Percentiles rank a stretch among this genome's conserved stretches.
Conservation (phyloP, 1,284 basidiomycete species). For the Amylostereum areolatum region DNA sequence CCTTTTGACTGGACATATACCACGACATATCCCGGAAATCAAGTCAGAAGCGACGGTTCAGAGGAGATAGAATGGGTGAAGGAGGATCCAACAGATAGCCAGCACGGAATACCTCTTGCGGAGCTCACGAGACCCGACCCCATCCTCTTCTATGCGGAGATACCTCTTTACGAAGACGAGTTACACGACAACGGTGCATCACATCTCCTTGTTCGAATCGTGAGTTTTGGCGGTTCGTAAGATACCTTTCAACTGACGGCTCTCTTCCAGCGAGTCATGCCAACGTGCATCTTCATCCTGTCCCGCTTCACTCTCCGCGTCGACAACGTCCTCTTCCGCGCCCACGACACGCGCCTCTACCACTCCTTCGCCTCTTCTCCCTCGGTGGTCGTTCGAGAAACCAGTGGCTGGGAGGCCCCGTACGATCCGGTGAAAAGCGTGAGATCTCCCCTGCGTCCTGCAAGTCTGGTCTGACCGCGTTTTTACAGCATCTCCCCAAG, state of each 20-base stretch:
- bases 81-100: conserved; percentile 45
- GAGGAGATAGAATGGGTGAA: conserved; percentile 35
- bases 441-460: conserved; percentile 2
- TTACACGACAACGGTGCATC: conserved; percentile 92
- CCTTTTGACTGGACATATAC: conserved; percentile 99
- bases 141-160: conserved; percentile 91
- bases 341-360: conserved; percentile 87
- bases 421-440: conserved; percentile 81
- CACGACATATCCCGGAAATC: conserved; percentile 72
- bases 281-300: conserved; percentile 90
- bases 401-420: conserved; percentile 84
- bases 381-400: conserved; percentile 73
- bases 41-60: conserved; percentile 25
- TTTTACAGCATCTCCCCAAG: conserved; percentile 63
- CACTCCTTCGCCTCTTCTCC: conserved; percentile 68
- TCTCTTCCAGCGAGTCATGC: conserved; percentile 84
- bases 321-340: conserved; percentile 91
- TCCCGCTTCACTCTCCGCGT: conserved; percentile 91
- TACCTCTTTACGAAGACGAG: conserved; percentile 91
- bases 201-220: conserved; percentile 76
- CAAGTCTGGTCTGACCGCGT: neutral
- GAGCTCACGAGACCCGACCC: conserved; percentile 88
- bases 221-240: conserved; percentile 36
- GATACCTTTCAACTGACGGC: neutral
- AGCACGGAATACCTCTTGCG: conserved; percentile 71